Base-by-base conservation (phyloP, 2,329 filamentous ascomycete genomes). In the Cylindrodendrum hubeiense region DNA sequence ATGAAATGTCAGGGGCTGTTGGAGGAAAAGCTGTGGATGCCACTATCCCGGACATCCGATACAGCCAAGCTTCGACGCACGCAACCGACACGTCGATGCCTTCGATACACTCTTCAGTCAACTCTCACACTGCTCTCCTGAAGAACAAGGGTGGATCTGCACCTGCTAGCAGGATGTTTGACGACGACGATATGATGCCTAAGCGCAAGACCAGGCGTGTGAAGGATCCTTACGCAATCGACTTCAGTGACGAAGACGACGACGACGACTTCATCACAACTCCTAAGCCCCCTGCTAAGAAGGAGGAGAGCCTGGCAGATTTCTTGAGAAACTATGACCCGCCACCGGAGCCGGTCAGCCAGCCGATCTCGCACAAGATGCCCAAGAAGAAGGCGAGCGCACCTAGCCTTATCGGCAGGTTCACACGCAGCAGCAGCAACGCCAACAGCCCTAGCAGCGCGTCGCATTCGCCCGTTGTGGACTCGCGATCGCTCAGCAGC, bases 171-270 rank as follows among this genome's bases (percentile, higher is more conserved):
- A 82, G 78, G 54, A 78, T 80, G 56, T 82, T 85, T 66, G 84
- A 84, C 28, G 84, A 87, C 3, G 84, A 84, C 2, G 82, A 87
- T 52, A 84, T 84, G 74, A 86, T 90, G 76, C 91, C 93, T 5
- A 87, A 89, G 71, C 89, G 92, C 58, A 97, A 93, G 75, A 93
- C 91, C 47, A 88, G 91, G 49, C 90, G 93, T 28, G 89, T 94
- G 55, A 92, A 89, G 61, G 96, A 99, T 74, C 96, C 95, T 0
- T 98, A 98, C 71, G 93, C 94, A n/a, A 93, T 98, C 68, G 95
- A 98, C 75, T 84, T 90, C 30, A 92, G 90, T 72, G 91, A 93
- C 60, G 86, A 88, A 15, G 85, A 90, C 2, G 83, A 77, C 5
- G 74, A 88, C 19, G 86, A 89, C 6, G 82, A 80, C 10, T 71